Conservation (phyloP, 2,329 filamentous ascomycete species). For the Biscogniauxia marginata region DNA sequence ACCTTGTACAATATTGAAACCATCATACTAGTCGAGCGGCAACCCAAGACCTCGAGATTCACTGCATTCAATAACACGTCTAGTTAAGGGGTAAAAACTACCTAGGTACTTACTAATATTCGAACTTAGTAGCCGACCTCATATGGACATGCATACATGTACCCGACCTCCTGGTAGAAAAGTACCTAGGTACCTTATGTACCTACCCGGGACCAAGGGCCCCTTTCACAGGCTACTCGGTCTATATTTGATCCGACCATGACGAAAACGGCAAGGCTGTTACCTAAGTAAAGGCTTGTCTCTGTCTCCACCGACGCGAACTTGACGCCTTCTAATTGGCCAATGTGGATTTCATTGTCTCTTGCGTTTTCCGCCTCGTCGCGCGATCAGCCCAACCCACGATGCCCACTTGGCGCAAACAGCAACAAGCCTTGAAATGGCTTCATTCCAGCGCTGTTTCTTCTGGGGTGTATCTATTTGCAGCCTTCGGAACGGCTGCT, state of each 20-base stretch:
- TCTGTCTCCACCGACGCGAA: constrained; percentile 8
- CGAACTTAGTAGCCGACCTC: not conserved
- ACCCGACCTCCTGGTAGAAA: too few relatives aligned
- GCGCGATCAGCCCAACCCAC: not conserved
- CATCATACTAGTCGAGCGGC: too few relatives aligned
- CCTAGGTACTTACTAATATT: too few relatives aligned
- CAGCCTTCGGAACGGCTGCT: not conserved
- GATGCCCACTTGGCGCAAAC: constrained; percentile 3
- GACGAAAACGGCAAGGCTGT: too few relatives aligned
- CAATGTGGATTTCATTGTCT: constrained; percentile 4
- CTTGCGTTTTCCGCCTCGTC: not conserved
- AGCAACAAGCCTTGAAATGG: not conserved
- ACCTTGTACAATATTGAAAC: not conserved
- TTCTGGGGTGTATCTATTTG: not conserved
- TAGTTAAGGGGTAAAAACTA: too few relatives aligned
- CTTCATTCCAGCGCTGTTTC: not conserved
- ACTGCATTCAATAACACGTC: too few relatives aligned
- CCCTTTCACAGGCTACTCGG: not conserved
- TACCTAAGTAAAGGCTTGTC: not conserved
- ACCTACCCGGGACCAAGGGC: not conserved
- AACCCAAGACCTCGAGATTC: too few relatives aligned
- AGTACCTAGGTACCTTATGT: too few relatives aligned
- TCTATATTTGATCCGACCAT: not conserved
- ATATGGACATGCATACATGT: not conserved
- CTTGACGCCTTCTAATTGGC: constrained; percentile 12